Evolutionary conservation across 164 flowering plant species (phyloP).

Genomic region (Magnolia kwangsiensis): DNA sequence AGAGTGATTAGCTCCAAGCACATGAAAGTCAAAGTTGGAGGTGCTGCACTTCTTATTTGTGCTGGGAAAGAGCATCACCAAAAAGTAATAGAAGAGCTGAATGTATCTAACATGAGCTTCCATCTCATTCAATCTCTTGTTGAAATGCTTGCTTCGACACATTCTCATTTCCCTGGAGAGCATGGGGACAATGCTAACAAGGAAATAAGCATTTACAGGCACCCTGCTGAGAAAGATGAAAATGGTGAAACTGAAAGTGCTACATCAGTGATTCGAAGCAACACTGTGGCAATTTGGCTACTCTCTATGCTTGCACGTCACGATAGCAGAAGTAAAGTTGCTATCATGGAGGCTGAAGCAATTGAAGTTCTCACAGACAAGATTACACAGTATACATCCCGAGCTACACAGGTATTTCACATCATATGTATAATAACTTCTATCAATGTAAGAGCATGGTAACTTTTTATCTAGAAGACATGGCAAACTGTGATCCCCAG

Average conservation of each 20-base stretch:
- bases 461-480: background rate
- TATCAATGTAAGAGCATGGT: background rate
- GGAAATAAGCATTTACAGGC: constrained; percentile 59
- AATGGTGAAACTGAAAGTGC: constrained; percentile 33
- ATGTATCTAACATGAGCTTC: constrained; percentile 43
- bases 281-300: constrained; percentile 67
- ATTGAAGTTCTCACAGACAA: constrained; percentile 83
- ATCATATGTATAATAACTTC: background rate
- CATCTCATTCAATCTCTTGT: constrained; percentile 82
- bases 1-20: constrained; percentile 62
- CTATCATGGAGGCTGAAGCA: constrained; percentile 89
- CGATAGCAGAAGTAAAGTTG: constrained; percentile 60
- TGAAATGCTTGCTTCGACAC: constrained; percentile 45
- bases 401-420: constrained; percentile 56
- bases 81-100: constrained; percentile 62
- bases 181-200: constrained; percentile 26
- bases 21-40: constrained; percentile 72
- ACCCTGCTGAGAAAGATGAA: constrained; percentile 34
- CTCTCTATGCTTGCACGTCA: constrained; percentile 77
- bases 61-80: constrained; percentile 77
- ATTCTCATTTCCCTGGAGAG: constrained; percentile 20
- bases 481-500: background rate
- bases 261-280: constrained; percentile 55
- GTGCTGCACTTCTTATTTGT: constrained; percentile 86
- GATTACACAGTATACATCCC: constrained; percentile 48